Base-by-base conservation (phyloP, 352 stramenopile genomes). In the Globisporangium polare region DNA sequence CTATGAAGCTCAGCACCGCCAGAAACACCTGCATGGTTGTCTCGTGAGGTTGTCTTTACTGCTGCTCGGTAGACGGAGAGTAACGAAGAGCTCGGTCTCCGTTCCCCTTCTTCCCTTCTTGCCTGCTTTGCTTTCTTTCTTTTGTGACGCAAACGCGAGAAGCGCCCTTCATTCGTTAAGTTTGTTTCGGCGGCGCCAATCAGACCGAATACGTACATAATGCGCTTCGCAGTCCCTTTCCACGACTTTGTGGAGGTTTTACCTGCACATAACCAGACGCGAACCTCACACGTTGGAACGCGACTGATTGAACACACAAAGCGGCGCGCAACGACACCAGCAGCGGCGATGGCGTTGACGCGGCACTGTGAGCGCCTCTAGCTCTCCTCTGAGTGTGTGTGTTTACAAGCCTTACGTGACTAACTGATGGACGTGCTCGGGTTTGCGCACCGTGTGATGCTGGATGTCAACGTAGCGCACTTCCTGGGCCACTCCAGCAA, bases 401-500 rank as follows among this genome's bases (percentile, higher is more conserved):
- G 20, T 26, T 10, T 6, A 5, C 22, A 22, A 22, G 17, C 8
- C 18, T 26, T 20, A 8, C 26, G 6, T 33, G 13, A 20, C 9
- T 12, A 6, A 54, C 27, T 39, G 18, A 39, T 33, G 4, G n/a
- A 18, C 8, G 15, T 26, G 26, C 7, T 13, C 22, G 2, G 41
- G 24, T 43, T 3, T 58, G 43, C 29, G 22, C 15, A 15, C 33
- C 12, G 3, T 15, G 33, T 15, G 33, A n/a, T 43, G 18, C 35
- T 51, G 27, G 20, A 15, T 29, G 20, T 22, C 5, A 15, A 8
- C 58, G 45, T 46, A 94, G 85, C 85, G 15, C 80, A 92, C 60
- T 92, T 94, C 66, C 64, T 92, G 54, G 85, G 74, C 26, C 85
- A 94, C 55, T 87, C 83, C 18, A 89, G 72, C 74, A 88, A 79